Percentiles rank a stretch among this genome's conserved stretches.
phyloP scores from a whole-genome alignment of 495 filamentous ascomycete species.

The Baudoinia panamericana region DNA sequence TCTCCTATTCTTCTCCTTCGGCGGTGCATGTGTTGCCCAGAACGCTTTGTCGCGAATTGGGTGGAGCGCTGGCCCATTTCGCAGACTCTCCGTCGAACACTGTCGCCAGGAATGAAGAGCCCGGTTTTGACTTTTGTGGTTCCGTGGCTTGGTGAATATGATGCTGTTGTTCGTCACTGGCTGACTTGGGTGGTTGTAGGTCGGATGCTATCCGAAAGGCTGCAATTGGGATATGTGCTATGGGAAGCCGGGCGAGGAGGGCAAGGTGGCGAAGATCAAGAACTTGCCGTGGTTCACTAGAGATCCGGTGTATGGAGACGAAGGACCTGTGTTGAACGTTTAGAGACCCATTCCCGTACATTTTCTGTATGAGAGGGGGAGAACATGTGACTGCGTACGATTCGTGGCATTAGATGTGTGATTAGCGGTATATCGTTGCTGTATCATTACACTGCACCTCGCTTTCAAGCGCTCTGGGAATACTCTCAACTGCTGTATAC shows the following conservation, averaged over 20 bases:
- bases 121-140: too few species aligned
- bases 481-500: too few species aligned
- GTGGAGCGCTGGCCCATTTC: too few species aligned
- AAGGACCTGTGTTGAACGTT: conserved; percentile 18
- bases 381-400: not conserved
- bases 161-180: not conserved
- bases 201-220: conserved; percentile 48
- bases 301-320: conserved; percentile 24
- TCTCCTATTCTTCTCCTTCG: not conserved
- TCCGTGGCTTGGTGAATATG: too few species aligned
- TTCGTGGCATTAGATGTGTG: too few species aligned
- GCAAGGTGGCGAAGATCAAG: conserved; percentile 18
- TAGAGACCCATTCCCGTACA: too few species aligned
- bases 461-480: too few species aligned
- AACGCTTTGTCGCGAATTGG: too few species aligned
- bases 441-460: too few species aligned
- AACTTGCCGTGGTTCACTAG: conserved; percentile 22
- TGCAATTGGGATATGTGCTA: conserved; percentile 60
- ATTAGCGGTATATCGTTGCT: too few species aligned
- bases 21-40: not conserved
- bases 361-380: not conserved
- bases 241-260: conserved; percentile 32
- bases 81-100: too few species aligned
- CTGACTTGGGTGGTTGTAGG: conserved; percentile 42
- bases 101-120: too few species aligned